Evolutionary conservation across 2,329 filamentous ascomycete species (phyloP).

Genomic region (Cryphonectria parasitica): DNA sequence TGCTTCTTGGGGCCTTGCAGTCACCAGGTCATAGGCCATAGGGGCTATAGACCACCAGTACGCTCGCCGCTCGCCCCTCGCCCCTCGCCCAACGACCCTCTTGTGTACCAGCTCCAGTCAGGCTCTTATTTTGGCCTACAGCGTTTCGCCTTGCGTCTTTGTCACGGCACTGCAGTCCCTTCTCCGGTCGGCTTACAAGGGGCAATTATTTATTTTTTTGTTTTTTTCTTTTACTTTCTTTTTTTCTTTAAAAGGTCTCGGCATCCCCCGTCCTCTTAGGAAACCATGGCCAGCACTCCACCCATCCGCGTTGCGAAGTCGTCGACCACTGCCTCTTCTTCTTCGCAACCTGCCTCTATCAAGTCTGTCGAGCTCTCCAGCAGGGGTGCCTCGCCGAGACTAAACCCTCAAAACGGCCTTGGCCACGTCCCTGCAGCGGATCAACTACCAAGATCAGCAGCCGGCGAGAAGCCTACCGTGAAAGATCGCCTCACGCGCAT

Average conservation of each 20-base stretch:
- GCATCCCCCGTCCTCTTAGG: constrained; percentile 9
- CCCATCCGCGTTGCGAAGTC: constrained; percentile 35
- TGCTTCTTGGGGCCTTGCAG: constrained; percentile 6
- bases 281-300: constrained; percentile 39
- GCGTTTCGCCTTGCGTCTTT: constrained; percentile 11
- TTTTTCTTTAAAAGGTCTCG: not conserved
- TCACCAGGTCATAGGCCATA: not conserved
- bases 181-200: constrained; percentile 6
- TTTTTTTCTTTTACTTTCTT: no score
- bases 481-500: constrained; percentile 68
- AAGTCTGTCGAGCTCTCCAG: constrained; percentile 49
- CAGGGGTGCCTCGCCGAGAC: constrained; percentile 45
- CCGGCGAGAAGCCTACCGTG: constrained; percentile 59
- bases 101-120: not conserved
- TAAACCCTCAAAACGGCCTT: constrained; percentile 45
- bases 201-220: not conserved
- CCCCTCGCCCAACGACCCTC: not conserved
- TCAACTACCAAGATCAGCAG: constrained; percentile 41
- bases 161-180: not conserved
- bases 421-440: constrained; percentile 37
- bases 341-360: constrained; percentile 55
- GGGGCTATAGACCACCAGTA: not conserved
- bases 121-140: not conserved
- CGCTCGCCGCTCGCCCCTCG: not conserved
- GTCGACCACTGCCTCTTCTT: constrained; percentile 46